These are phyloP conservation scores for Acorus calamus DNA, from an alignment of 106 monocot species.

Conservation along the genomic window DNA sequence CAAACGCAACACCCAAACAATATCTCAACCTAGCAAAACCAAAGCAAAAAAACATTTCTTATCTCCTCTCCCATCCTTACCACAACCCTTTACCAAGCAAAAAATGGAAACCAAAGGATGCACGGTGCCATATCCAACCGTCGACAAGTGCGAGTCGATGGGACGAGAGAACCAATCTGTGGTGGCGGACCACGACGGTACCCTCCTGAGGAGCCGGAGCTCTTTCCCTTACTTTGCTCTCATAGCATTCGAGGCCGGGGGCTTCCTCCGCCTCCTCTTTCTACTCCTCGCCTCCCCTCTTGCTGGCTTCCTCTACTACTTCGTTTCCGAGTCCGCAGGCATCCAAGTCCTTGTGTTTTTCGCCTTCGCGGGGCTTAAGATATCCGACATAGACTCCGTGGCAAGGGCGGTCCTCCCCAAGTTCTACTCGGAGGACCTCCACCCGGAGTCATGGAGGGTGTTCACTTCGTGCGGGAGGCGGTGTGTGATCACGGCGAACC, in stretches of 20 bases:
- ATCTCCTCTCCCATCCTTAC: too few relatives aligned
- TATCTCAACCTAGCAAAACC: too few relatives aligned
- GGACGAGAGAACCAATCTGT: constrained; percentile 23
- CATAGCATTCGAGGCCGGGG: constrained; percentile 43
- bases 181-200: constrained; percentile 41
- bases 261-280: constrained; percentile 28
- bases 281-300: constrained; percentile 38
- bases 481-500: constrained; percentile 46
- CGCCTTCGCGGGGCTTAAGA: constrained; percentile 23
- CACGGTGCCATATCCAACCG: constrained; percentile 5
- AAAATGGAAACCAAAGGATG: too few relatives aligned
- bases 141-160: constrained; percentile 16
- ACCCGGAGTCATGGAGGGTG: constrained; percentile 53
- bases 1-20: too few relatives aligned
- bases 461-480: constrained; percentile 46
- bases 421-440: constrained; percentile 55
- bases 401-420: constrained; percentile 64
- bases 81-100: too few relatives aligned
- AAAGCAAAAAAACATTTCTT: too few relatives aligned
- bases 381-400: constrained; percentile 34
- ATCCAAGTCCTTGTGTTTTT: constrained; percentile 44
- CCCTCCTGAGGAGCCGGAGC: constrained; percentile 20
- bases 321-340: constrained; percentile 30
- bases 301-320: constrained; percentile 18
- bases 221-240: constrained; percentile 57